These are phyloP conservation scores for Fusarium irregulare DNA, from an alignment of 2,329 filamentous ascomycete genomes.

Conservation along the genomic window DNA sequence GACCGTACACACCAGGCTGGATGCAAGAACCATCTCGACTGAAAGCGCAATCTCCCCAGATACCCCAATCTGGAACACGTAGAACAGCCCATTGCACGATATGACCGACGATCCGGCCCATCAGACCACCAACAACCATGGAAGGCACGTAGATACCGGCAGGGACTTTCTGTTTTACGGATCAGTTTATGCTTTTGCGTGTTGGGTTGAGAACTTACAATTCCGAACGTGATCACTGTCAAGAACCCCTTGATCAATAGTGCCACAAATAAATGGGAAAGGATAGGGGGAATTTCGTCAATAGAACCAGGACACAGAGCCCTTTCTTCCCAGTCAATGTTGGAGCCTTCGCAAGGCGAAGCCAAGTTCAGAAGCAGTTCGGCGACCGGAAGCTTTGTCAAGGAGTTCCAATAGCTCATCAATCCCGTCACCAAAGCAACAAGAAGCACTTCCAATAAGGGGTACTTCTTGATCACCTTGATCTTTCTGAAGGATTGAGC, in stretches of 20 bases:
- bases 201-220: conserved; percentile 61
- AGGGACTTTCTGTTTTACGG: conserved; percentile 77
- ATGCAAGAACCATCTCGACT: conserved; percentile 83
- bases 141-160: conserved; percentile 98
- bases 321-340: conserved; percentile 69
- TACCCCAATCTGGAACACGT: conserved; percentile 73
- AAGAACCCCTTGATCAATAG: conserved; percentile 91
- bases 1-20: conserved; percentile 94
- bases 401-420: conserved; percentile 91
- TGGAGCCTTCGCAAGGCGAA: conserved; percentile 82
- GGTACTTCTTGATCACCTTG: conserved; percentile 80
- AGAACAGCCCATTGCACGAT: conserved; percentile 84
- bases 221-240: conserved; percentile 92
- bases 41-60: conserved; percentile 81
- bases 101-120: conserved; percentile 90
- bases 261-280: conserved; percentile 77
- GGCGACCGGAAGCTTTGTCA: conserved; percentile 89
- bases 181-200: conserved; percentile 32
- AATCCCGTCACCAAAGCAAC: conserved; percentile 88
- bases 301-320: conserved; percentile 79
- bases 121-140: conserved; percentile 96
- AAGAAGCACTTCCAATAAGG: conserved; percentile 86
- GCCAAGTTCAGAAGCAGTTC: conserved; percentile 92
- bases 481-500: conserved; percentile 88
- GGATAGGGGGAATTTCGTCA: conserved; percentile 82